Evolutionary conservation across 2,329 filamentous ascomycete species (phyloP).

Genomic region (Phoma sp.): DNA sequence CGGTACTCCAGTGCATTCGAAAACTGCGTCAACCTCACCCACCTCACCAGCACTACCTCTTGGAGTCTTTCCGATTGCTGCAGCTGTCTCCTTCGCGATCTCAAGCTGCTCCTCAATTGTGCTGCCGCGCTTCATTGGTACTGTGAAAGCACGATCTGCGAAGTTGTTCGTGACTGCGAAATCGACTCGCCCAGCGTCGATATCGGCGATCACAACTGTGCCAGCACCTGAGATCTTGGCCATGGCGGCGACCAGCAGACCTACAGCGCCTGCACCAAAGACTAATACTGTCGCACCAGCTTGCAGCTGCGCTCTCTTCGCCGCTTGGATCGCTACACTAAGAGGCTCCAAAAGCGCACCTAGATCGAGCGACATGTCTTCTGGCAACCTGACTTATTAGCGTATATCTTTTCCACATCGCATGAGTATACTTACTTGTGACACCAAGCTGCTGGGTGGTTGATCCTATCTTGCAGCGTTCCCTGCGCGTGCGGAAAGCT

Average conservation of each 20-base stretch:
- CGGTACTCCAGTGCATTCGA: constrained; percentile 81
- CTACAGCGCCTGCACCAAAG: constrained; percentile 68
- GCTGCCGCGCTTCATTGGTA: constrained; percentile 56
- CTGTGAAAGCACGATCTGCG: constrained; percentile 55
- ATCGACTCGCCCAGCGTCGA: constrained; percentile 62
- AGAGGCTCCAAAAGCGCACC: constrained; percentile 68
- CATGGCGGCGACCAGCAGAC: constrained; percentile 65
- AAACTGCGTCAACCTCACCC: constrained; percentile 71
- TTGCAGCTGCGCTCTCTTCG: constrained; percentile 60
- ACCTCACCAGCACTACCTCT: constrained; percentile 42
- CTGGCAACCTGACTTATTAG: constrained; percentile 53
- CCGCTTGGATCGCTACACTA: constrained; percentile 67
- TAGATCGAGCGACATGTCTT: constrained; percentile 60
- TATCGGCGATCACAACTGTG: constrained; percentile 67
- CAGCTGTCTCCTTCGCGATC: constrained; percentile 60
- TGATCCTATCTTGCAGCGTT: constrained; percentile 68
- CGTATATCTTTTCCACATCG: too few relatives aligned
- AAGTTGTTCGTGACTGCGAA: constrained; percentile 63
- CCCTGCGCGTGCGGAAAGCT: constrained; percentile 68
- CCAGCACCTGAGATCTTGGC: constrained; percentile 61
- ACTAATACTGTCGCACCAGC: constrained; percentile 60
- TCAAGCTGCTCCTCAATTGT: constrained; percentile 62
- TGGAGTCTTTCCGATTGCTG: constrained; percentile 50
- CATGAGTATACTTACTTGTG: constrained; percentile 60
- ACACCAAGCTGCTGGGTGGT: constrained; percentile 67